These are phyloP conservation scores for Pseudopyrenochaeta lycopersici DNA, from an alignment of 2,329 filamentous ascomycete genomes.

Conservation along the genomic window DNA sequence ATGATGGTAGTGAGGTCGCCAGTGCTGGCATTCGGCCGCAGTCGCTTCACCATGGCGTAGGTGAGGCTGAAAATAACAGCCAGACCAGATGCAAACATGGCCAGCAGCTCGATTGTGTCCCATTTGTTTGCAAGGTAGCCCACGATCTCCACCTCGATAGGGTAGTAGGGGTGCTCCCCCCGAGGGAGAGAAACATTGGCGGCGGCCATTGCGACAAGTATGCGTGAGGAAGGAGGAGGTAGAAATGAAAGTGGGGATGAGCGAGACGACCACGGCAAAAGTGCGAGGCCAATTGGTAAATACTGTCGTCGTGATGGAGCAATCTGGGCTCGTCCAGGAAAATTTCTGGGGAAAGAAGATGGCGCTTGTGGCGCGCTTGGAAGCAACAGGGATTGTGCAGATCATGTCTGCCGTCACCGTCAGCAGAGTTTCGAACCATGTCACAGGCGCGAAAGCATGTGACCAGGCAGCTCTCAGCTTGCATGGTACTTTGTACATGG, in stretches of 20 bases:
- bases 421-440: background rate
- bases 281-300: background rate
- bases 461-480: background rate
- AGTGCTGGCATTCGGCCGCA: slow-evolving; percentile 62
- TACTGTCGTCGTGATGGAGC: background rate
- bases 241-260: background rate
- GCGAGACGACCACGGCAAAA: background rate
- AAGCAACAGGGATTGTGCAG: background rate
- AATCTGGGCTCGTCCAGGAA: background rate
- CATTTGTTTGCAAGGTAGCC: slow-evolving; percentile 73
- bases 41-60: slow-evolving; percentile 61
- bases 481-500: background rate
- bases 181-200: slow-evolving; percentile 21
- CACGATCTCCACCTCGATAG: slow-evolving; percentile 67
- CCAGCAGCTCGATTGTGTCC: slow-evolving; percentile 66
- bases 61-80: slow-evolving; percentile 66
- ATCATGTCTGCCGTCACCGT: background rate
- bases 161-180: slow-evolving; percentile 73
- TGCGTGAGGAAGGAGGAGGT: background rate
- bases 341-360: background rate
- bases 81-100: slow-evolving; percentile 67
- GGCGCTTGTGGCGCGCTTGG: background rate
- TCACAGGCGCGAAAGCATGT: slow-evolving; percentile 17
- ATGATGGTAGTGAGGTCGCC: slow-evolving; percentile 69
- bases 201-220: slow-evolving; percentile 16